Evolutionary conservation across 176 grass and related monocot genomes (phyloP).

Genomic region (Otatea glauca): DNA sequence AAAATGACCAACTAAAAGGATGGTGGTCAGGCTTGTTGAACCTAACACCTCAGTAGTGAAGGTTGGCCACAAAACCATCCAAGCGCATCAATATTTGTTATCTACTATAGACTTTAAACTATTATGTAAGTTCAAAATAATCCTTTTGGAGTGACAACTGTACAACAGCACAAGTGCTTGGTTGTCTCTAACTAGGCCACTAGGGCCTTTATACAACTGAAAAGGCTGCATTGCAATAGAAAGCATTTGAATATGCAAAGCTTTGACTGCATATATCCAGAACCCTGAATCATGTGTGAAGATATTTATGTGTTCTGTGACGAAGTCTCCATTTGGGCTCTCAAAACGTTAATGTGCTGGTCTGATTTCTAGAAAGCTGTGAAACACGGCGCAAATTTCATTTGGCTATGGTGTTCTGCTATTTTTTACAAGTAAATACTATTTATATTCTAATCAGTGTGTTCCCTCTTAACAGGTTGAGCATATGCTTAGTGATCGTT

Average conservation of each 20-base stretch:
- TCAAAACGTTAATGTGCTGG: neutral
- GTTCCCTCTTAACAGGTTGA: conserved; percentile 72
- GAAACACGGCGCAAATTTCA: conserved; percentile 14
- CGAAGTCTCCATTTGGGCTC: neutral
- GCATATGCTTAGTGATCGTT: conserved; percentile 91
- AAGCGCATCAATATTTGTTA: neutral
- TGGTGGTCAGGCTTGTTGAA: neutral
- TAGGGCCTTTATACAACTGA: neutral
- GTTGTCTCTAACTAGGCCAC: conserved; percentile 5
- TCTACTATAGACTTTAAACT: neutral
- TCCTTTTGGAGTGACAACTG: neutral
- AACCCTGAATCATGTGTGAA: conserved; percentile 15
- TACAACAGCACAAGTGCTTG: neutral
- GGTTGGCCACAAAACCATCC: neutral
- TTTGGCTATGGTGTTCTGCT: conserved; percentile 7
- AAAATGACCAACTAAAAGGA: neutral
- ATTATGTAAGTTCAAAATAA: neutral
- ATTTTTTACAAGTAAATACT: conserved; percentile 20
- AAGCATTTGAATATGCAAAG: neutral
- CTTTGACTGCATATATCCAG: conserved; percentile 18
- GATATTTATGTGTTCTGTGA: neutral
- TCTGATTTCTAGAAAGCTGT: neutral
- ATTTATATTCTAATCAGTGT: conserved; percentile 32
- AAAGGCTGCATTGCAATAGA: neutral
- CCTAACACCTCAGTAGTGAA: neutral